phyloP scores from a whole-genome alignment of 805 yeast species.

The Cyberlindnera misumaiensis region DNA sequence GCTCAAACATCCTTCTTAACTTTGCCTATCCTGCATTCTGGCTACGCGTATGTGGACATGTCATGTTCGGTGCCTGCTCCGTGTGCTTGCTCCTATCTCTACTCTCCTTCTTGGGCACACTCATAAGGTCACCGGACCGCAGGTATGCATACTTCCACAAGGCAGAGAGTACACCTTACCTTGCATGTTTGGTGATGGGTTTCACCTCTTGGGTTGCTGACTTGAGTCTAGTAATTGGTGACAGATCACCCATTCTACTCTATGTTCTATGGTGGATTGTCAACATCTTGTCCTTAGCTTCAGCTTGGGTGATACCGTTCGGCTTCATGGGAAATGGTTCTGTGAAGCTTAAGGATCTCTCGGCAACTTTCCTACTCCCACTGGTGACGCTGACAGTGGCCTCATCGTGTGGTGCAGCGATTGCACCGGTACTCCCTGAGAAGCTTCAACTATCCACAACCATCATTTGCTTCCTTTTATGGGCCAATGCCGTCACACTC shows the following conservation, averaged over 20 bases:
- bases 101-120: conserved; percentile 34
- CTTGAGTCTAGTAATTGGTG: conserved; percentile 39
- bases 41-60: conserved; percentile 49
- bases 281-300: conserved; percentile 42
- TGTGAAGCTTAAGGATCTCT: conserved; percentile 34
- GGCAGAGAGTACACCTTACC: conserved; percentile 47
- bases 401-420: conserved; percentile 59
- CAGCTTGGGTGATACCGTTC: conserved; percentile 55
- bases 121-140: conserved; percentile 20
- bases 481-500: conserved; percentile 62
- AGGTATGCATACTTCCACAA: conserved; percentile 24
- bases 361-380: conserved; percentile 60
- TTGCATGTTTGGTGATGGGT: conserved; percentile 85
- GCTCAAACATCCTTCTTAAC: conserved; percentile 49
- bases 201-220: conserved; percentile 56
- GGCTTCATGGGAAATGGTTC: conserved; percentile 29
- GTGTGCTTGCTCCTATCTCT: conserved; percentile 39
- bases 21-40: conserved; percentile 63
- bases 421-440: conserved; percentile 39
- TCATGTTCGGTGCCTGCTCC: conserved; percentile 57
- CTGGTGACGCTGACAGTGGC: conserved; percentile 77
- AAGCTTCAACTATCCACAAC: conserved; percentile 45
- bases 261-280: conserved; percentile 76
- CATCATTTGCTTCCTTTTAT: conserved; percentile 48
- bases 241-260: conserved; percentile 31